Evolutionary conservation across 2,329 filamentous ascomycete species (phyloP), one percentile per base, ranked within the genome.

Genomic region (Westerdykella aurantiaca): DNA sequence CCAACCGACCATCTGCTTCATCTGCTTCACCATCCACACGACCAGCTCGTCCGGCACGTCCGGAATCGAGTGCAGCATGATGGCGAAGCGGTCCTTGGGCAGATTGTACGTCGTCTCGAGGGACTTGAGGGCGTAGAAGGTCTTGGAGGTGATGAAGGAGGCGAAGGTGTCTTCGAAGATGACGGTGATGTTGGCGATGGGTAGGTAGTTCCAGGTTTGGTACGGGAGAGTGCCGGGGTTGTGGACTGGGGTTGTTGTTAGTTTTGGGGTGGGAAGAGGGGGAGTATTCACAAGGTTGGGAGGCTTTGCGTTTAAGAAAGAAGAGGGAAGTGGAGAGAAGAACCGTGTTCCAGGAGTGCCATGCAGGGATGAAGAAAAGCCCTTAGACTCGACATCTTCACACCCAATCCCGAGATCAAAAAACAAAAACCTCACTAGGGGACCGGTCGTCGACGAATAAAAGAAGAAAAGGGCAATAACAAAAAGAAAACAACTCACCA

Each of bases 101-200:
- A 13, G 44, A 46, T 1, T 42, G 45, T 12, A 61, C 44, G 5
- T 49, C 49, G 33, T 55, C 34, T 39, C 31, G 22, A 54, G 47
- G 9, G 45, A 43, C 38, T 57, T 52, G 0, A 64, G 47, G 0
- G 55, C 49, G 10, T 50, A 48, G 42, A 61, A 55, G 4, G 41
- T 54, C 2, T 43, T 23, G 16, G 51, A 51, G 14, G 58, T 48
- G 3, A 64, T 46, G 47, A 52, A 63, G 23, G 58, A 60, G 34
- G 52, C 48, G 37, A 64, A 64, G 0, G 52, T 57, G 31, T 64
- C 55, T 47, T 64, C 61, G 34, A 62, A 64, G 3, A 63, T 47
- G 18, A 64, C 55, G 10, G 61, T 64, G 6, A 63, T 50, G 39
- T 64, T 59, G 5, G 60, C 56, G 22, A 63, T 49, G 34, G 62